Conservation (phyloP, 257 asterid species). For the Jasminum sambac region DNA sequence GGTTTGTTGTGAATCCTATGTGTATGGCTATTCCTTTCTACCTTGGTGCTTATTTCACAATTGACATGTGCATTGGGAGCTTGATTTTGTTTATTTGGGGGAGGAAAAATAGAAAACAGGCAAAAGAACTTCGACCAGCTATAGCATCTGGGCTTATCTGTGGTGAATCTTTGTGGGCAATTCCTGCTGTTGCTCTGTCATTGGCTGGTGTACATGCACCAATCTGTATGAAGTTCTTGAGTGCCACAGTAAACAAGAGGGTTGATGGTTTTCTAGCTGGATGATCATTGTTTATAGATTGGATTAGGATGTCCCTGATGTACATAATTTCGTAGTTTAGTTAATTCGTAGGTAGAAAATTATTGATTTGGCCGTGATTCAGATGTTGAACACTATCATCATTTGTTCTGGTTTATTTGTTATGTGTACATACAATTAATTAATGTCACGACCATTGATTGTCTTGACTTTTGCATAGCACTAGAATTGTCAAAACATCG, state of each 20-base stretch:
- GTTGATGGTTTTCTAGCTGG: conserved; percentile 24
- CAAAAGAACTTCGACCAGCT: conserved; percentile 50
- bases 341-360: too few relatives aligned
- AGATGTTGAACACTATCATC: too few relatives aligned
- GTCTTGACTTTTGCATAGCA: too few relatives aligned
- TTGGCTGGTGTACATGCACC: conserved; percentile 53
- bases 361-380: too few relatives aligned
- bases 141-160: conserved; percentile 76
- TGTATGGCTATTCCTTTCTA: conserved; percentile 86
- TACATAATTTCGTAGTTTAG: too few relatives aligned
- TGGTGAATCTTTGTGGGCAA: conserved; percentile 74
- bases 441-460: too few relatives aligned
- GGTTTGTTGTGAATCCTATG: conserved; percentile 73
- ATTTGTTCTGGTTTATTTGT: too few relatives aligned
- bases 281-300: not conserved
- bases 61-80: conserved; percentile 83
- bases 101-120: conserved; percentile 31
- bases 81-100: conserved; percentile 51
- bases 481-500: too few relatives aligned
- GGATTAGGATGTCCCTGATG: too few relatives aligned
- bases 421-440: too few relatives aligned
- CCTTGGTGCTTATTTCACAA: conserved; percentile 63
- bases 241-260: conserved; percentile 22
- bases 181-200: conserved; percentile 64
- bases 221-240: conserved; percentile 60